A percentile compares a stretch with the other conserved stretches of the same genome.
phyloP scores from a whole-genome alignment of 1,284 basidiomycete genomes.

The Puccinia horiana region DNA sequence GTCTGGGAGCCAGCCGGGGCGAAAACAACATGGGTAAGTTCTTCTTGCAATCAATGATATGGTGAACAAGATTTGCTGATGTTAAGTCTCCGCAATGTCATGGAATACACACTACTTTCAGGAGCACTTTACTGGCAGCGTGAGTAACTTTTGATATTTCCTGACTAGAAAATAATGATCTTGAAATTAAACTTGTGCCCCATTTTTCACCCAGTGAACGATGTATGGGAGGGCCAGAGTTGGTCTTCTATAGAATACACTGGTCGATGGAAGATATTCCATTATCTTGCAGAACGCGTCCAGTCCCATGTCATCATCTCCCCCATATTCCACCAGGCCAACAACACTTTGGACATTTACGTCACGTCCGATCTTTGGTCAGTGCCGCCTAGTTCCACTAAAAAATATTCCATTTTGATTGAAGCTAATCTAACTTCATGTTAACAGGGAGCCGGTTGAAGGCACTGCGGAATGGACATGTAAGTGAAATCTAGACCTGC shows the following conservation, averaged over 20 bases:
- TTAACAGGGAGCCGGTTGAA: constrained; percentile 60
- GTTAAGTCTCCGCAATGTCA: background rate
- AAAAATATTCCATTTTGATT: background rate
- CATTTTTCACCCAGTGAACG: constrained; percentile 61
- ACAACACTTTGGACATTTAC: constrained; percentile 63
- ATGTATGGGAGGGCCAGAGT: constrained; percentile 69
- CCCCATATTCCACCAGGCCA: constrained; percentile 63
- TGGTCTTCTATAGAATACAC: constrained; percentile 68
- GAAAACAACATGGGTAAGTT: constrained; percentile 68
- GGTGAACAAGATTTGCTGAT: background rate
- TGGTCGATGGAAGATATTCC: constrained; percentile 68
- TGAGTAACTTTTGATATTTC: background rate
- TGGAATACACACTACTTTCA: background rate
- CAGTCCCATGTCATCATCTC: constrained; percentile 65
- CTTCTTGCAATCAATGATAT: background rate
- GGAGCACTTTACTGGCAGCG: constrained; percentile 55
- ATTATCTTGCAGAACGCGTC: constrained; percentile 63
- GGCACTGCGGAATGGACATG: constrained; percentile 65
- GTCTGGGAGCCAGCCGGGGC: constrained; percentile 65
- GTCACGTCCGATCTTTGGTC: constrained; percentile 64
- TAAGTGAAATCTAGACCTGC: background rate
- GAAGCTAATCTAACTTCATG: background rate
- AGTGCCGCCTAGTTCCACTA: background rate
- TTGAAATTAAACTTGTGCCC: background rate
- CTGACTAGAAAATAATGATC: constrained; percentile 64